Base-by-base conservation (phyloP, 2,329 filamentous ascomycete genomes). In the Neonectria coccinea region DNA sequence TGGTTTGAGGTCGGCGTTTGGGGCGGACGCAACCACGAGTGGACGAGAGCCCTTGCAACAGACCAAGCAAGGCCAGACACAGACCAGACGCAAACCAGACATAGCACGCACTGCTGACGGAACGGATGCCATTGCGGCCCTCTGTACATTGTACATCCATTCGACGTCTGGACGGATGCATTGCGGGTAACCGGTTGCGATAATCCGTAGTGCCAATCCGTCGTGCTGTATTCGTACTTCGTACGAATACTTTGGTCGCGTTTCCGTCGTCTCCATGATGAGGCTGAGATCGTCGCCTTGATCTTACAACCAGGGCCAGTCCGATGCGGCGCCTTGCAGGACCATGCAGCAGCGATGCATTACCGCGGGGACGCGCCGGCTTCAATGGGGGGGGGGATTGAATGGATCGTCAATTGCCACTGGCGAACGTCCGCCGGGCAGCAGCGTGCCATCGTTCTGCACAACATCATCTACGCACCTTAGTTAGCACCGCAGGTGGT, bases 1-100 rank as follows among this genome's bases (percentile, higher is more conserved):
- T 50, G 70, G 68, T 72, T 73, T 73, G 71, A 73, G 70, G 72
- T 73, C 61, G 69, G 66, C 62, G 66, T 73, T 71, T 74, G 66
- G 69, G 72, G 72, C 72, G 72, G 71, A 71, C 71, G 70, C 66
- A 72, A 52, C 62, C 64, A 72, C 50, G 64, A 69, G 68, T 73
- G 71, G 71, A 65, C 59, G 66, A 55, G 47, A 65, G 60, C 65
- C 71, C 63, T 39, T 70, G 71, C 41, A 58, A 55, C 14, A 47
- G 51, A 48, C 53, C 45, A 56, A 56, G 36, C 45, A 56, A 56
- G 36, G 44, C 25, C 20, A 51, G 25, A 61, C 16, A 50, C 20
- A 64, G 53, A 69, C 48, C 59, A 31, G 39, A 41, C 39, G 14
- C 39, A 41, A 25, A 6, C 14, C 14, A n/a, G 36, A 39, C 36